Percentiles rank a stretch among this genome's conserved stretches.
Conservation (phyloP, 352 stramenopile species). For the Peronospora belbahrii region DNA sequence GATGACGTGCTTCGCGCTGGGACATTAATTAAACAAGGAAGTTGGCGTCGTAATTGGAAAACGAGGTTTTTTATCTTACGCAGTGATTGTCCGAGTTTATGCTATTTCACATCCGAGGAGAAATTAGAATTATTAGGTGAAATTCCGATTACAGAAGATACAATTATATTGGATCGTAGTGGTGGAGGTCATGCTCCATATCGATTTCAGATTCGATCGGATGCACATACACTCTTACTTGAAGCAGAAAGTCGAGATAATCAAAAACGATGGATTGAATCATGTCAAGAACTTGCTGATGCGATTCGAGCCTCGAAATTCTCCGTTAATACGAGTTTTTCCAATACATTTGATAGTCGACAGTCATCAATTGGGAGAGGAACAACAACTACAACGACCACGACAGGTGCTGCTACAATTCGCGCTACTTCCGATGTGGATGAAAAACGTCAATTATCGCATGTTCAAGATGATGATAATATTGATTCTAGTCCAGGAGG, state of each 20-base stretch:
- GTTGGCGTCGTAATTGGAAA: slow-evolving; percentile 84
- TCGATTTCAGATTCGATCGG: slow-evolving; percentile 60
- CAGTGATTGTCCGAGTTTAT: slow-evolving; percentile 60
- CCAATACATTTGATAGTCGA: slow-evolving; percentile 6
- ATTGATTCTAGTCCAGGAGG: slow-evolving; percentile 17
- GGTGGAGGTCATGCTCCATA: slow-evolving; percentile 44
- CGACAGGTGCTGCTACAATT: too few relatives aligned
- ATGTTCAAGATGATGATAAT: too few relatives aligned
- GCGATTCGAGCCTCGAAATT: slow-evolving; percentile 58
- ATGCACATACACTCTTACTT: slow-evolving; percentile 46
- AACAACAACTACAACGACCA: slow-evolving; percentile 3
- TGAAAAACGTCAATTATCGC: too few relatives aligned
- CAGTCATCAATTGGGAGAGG: slow-evolving; percentile 17
- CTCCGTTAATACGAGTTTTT: slow-evolving; percentile 29
- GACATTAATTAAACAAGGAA: slow-evolving; percentile 69
- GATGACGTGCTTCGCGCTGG: slow-evolving; percentile 56
- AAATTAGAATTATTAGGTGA: slow-evolving; percentile 71
- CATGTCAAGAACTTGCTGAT: slow-evolving; percentile 60
- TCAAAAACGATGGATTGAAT: slow-evolving; percentile 63
- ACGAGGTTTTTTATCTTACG: slow-evolving; percentile 76
- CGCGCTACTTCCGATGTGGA: too few relatives aligned
- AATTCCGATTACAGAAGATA: slow-evolving; percentile 63
- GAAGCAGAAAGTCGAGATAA: slow-evolving; percentile 59
- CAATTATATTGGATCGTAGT: slow-evolving; percentile 65
- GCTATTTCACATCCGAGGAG: slow-evolving; percentile 80